Evolutionary conservation across 371 early-diverging fungal genomes (phyloP).

Genomic region (Mortierella sp.): DNA sequence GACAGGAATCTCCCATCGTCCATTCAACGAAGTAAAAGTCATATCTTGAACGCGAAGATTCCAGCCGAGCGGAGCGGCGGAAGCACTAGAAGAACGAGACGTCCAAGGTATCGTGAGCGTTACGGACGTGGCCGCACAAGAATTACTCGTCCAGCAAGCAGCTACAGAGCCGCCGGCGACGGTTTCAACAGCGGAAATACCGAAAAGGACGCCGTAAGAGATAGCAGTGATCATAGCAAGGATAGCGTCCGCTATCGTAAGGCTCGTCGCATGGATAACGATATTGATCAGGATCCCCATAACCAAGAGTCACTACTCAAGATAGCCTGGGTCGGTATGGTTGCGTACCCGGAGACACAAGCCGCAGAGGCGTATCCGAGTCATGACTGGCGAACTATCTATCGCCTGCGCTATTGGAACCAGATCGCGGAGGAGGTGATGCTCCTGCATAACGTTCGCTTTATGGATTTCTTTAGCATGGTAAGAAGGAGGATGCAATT

Average conservation of each 20-base stretch:
- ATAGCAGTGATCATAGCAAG: neutral
- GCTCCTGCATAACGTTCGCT: conserved; percentile 31
- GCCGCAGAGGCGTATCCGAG: conserved; percentile 4
- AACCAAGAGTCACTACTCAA: conserved; percentile 4
- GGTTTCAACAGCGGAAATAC: conserved; percentile 1
- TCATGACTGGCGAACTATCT: conserved; percentile 48
- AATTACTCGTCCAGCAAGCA: no score
- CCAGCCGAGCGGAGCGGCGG: no score
- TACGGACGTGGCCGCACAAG: no score
- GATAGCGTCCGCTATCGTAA: neutral
- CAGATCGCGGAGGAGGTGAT: conserved; percentile 51
- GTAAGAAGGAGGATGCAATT: no score
- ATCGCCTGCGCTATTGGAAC: conserved; percentile 51
- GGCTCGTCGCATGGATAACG: neutral
- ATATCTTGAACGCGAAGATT: no score
- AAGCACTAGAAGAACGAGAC: no score
- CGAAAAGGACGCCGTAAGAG: neutral
- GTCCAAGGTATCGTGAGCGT: no score
- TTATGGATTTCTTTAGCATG: conserved; percentile 53
- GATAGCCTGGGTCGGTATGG: conserved; percentile 40
- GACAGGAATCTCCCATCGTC: no score
- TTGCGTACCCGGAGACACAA: conserved; percentile 35
- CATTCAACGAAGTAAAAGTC: no score
- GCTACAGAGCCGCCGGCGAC: no score
- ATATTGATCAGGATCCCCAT: neutral